Conservation (phyloP, 1,284 basidiomycete species). For the Retiboletus fuscus region DNA sequence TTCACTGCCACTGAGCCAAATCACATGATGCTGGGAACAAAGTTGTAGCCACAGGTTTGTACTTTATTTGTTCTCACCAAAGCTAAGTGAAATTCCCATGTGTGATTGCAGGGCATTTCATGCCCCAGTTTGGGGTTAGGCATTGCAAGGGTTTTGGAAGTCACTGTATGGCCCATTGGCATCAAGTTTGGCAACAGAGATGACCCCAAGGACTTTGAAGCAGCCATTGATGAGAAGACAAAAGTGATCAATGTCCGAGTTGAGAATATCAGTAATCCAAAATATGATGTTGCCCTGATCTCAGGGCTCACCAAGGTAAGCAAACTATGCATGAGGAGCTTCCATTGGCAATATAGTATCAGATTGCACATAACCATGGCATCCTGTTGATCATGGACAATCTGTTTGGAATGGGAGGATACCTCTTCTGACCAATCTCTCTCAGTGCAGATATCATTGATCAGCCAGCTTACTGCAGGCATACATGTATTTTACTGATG, state of each 20-base stretch:
- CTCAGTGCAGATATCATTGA: constrained; percentile 86
- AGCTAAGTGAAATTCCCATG: too few relatives aligned
- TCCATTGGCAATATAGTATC: background rate
- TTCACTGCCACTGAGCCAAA: too few relatives aligned
- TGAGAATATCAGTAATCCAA: constrained; percentile 90
- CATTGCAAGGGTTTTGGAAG: too few relatives aligned
- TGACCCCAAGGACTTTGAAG: constrained; percentile 73
- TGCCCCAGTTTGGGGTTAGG: too few relatives aligned
- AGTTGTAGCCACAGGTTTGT: too few relatives aligned
- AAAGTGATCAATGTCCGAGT: constrained; percentile 85
- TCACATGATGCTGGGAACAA: too few relatives aligned
- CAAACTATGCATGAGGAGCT: background rate
- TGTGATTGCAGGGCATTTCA: too few relatives aligned
- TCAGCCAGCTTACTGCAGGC: constrained; percentile 42
- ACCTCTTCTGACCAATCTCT: constrained; percentile 72
- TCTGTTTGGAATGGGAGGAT: constrained; percentile 87
- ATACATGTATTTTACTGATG: background rate
- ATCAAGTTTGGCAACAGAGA: constrained; percentile 81
- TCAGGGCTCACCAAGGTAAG: constrained; percentile 77
- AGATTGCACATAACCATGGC: constrained; percentile 77
- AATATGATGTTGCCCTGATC: constrained; percentile 80
- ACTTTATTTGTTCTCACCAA: too few relatives aligned
- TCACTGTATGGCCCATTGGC: too few relatives aligned
- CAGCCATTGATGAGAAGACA: constrained; percentile 82
- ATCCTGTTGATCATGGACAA: constrained; percentile 91